Evolutionary conservation across 2,329 filamentous ascomycete genomes (phyloP).

Genomic region (Pseudogymnoascus sp.): DNA sequence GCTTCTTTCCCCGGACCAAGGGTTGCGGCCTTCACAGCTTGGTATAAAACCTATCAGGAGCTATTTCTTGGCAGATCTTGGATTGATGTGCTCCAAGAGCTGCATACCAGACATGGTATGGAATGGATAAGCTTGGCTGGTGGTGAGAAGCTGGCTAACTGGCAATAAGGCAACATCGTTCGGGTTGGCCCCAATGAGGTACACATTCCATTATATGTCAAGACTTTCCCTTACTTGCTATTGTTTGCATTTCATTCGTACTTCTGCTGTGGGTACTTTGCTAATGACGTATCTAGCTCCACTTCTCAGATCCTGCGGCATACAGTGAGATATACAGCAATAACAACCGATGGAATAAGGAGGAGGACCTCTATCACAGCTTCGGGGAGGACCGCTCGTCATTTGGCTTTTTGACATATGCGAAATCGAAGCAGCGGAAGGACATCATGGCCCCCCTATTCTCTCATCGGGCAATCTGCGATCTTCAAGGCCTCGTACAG

Average conservation of each 20-base stretch:
- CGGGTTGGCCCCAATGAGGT: constrained; percentile 20
- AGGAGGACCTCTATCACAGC: constrained; percentile 30
- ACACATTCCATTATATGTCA: not conserved
- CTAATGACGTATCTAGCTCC: constrained; percentile 25
- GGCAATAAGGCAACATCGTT: constrained; percentile 21
- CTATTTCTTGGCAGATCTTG: constrained; percentile 17
- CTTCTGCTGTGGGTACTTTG: not conserved
- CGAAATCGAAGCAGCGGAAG: constrained; percentile 32
- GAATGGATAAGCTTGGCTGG: not conserved
- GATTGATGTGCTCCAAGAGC: constrained; percentile 15
- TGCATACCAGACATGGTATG: constrained; percentile 32
- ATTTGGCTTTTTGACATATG: constrained; percentile 33
- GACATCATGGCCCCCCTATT: constrained; percentile 35
- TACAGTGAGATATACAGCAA: constrained; percentile 37
- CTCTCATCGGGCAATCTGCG: constrained; percentile 31
- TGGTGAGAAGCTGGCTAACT: not conserved
- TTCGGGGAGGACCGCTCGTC: constrained; percentile 35
- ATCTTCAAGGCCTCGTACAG: constrained; percentile 29
- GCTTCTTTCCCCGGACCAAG: too few relatives aligned
- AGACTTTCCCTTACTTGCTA: not conserved
- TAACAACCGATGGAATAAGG: constrained; percentile 35
- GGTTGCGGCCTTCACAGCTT: too few relatives aligned
- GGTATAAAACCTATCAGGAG: too few relatives aligned
- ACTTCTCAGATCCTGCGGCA: constrained; percentile 33
- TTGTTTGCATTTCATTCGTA: not conserved